phyloP scores from a whole-genome alignment of 202 grass and related monocot genomes.

The Schoenoplectus triqueter region DNA sequence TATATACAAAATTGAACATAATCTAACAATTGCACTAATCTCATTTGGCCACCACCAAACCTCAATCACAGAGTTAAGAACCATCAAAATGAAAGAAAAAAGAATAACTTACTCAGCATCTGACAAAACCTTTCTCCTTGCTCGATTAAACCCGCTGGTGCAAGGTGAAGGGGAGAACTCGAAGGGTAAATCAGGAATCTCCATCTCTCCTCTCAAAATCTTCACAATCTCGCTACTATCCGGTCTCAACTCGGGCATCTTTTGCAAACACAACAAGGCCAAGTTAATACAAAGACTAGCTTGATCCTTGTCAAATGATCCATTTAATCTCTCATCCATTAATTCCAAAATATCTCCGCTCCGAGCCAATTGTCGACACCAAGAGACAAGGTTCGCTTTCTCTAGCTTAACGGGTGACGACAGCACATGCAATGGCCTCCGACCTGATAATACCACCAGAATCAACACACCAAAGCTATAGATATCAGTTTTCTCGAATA shows the following conservation, averaged over 20 bases:
- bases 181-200: slow-evolving; percentile 55
- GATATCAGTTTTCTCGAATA: slow-evolving; percentile 68
- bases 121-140: slow-evolving; percentile 43
- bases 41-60: not conserved
- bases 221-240: slow-evolving; percentile 78
- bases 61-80: slow-evolving; percentile 22
- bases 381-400: slow-evolving; percentile 86
- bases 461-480: slow-evolving; percentile 87
- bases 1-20: slow-evolving; percentile 29
- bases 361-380: slow-evolving; percentile 80
- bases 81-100: slow-evolving; percentile 23
- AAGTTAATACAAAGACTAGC: slow-evolving; percentile 67
- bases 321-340: slow-evolving; percentile 66
- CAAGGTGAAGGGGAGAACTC: slow-evolving; percentile 72
- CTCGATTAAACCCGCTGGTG: slow-evolving; percentile 45
- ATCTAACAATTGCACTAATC: slow-evolving; percentile 33
- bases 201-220: slow-evolving; percentile 89
- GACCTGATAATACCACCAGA: slow-evolving; percentile 77
- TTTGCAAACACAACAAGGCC: slow-evolving; percentile 86
- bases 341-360: slow-evolving; percentile 75
- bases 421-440: slow-evolving; percentile 82
- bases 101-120: slow-evolving; percentile 37
- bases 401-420: slow-evolving; percentile 91
- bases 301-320: slow-evolving; percentile 61
- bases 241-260: slow-evolving; percentile 65